Evolutionary conservation across 2,329 filamentous ascomycete species (phyloP).

Genomic region (Fusarium armeniacum): DNA sequence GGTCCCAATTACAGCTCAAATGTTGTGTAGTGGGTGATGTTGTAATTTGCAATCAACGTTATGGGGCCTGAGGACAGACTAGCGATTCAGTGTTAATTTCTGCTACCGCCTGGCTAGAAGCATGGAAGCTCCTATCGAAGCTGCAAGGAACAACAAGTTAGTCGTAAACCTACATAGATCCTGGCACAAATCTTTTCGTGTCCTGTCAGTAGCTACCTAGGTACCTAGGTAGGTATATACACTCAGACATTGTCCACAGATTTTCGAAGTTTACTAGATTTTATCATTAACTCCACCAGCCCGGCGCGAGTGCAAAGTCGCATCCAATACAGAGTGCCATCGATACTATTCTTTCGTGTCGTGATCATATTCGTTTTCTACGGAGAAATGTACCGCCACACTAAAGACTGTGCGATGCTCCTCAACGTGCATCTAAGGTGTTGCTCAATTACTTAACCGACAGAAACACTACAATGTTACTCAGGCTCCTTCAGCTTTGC

Average conservation of each 20-base stretch:
- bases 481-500: constrained; percentile 3
- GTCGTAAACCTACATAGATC: neutral
- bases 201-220: neutral
- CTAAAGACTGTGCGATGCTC: constrained; percentile 9
- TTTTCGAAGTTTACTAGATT: neutral
- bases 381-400: constrained; percentile 13
- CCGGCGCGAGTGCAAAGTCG: neutral
- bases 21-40: constrained; percentile 13
- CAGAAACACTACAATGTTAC: constrained; percentile 5
- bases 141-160: constrained; percentile 26
- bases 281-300: neutral
- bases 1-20: constrained; percentile 25
- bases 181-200: neutral
- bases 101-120: constrained; percentile 10
- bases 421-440: constrained; percentile 18
- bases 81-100: constrained; percentile 23
- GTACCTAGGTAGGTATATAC: no score
- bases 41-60: constrained; percentile 34
- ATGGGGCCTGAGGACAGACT: constrained; percentile 24
- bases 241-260: neutral
- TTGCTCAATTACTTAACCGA: constrained; percentile 8
- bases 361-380: constrained; percentile 33
- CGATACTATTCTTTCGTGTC: neutral
- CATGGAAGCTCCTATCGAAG: constrained; percentile 34
- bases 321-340: neutral